These are phyloP conservation scores for Laguncularia racemosa DNA, from an alignment of 345 rosid genomes.

Conservation along the genomic window DNA sequence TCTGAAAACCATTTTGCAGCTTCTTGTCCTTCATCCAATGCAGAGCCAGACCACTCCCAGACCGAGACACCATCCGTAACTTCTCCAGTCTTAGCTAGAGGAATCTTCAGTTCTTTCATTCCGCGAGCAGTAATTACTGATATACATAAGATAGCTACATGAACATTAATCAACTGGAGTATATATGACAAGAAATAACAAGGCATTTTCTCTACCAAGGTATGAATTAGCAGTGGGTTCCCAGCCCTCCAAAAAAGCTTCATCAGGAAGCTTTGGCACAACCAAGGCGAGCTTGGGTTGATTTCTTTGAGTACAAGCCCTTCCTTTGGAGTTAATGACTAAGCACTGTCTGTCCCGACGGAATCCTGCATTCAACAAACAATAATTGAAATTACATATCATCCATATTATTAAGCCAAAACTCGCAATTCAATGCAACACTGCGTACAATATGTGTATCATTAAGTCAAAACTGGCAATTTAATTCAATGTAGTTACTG, in stretches of 20 bases:
- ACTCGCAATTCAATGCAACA: no score
- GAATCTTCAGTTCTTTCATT: slow-evolving; percentile 56
- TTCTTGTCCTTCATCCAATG: slow-evolving; percentile 83
- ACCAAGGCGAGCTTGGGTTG: slow-evolving; percentile 77
- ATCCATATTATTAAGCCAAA: no score
- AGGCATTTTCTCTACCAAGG: slow-evolving; percentile 29
- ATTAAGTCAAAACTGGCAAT: no score
- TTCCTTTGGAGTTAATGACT: not conserved
- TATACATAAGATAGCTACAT: slow-evolving; percentile 1
- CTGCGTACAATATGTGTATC: no score
- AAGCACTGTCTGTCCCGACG: slow-evolving; percentile 89
- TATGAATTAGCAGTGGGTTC: slow-evolving; percentile 40
- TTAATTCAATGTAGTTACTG: no score
- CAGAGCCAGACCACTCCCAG: slow-evolving; percentile 95
- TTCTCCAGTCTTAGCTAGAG: slow-evolving; percentile 36
- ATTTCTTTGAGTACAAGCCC: not conserved
- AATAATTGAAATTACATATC: no score
- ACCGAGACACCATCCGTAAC: slow-evolving; percentile 55
- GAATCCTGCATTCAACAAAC: no score
- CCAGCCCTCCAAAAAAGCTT: slow-evolving; percentile 59
- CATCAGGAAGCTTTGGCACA: slow-evolving; percentile 46
- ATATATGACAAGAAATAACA: not conserved
- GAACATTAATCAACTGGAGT: not conserved
- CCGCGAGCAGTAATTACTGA: slow-evolving; percentile 78
- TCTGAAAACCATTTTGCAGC: slow-evolving; percentile 77